A percentile compares a stretch with the other conserved stretches of the same genome.
Conservation (phyloP, 2,329 filamentous ascomycete genomes). For the Fusarium continuum region DNA sequence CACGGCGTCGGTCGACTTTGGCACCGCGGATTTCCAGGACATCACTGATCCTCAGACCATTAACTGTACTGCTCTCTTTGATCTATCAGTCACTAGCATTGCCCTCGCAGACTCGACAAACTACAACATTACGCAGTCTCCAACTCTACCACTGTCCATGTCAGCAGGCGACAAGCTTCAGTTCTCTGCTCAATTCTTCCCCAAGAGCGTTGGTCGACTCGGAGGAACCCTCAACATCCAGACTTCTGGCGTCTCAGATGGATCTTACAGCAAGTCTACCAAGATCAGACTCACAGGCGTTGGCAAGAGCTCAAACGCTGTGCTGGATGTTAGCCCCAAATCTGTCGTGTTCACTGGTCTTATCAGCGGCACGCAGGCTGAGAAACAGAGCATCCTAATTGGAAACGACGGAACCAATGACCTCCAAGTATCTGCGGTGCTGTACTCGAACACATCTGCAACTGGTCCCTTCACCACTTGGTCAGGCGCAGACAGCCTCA, state of each 20-base stretch:
- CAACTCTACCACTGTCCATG: constrained; percentile 46
- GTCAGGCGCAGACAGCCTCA: constrained; percentile 48
- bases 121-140: constrained; percentile 50
- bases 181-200: constrained; percentile 55
- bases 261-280: constrained; percentile 56
- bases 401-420: constrained; percentile 59
- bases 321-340: constrained; percentile 59
- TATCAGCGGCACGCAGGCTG: constrained; percentile 53
- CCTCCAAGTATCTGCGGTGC: constrained; percentile 56
- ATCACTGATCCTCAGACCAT: constrained; percentile 45
- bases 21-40: constrained; percentile 53
- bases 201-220: constrained; percentile 55
- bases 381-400: constrained; percentile 57
- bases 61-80: constrained; percentile 59
- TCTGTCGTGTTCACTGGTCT: constrained; percentile 60
- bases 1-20: constrained; percentile 59
- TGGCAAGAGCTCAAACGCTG: constrained; percentile 55
- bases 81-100: constrained; percentile 53
- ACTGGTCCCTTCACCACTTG: constrained; percentile 56
- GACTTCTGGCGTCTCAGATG: constrained; percentile 56
- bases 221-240: constrained; percentile 58
- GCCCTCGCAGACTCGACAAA: constrained; percentile 47
- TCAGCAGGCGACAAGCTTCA: constrained; percentile 52
- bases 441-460: constrained; percentile 55
- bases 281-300: constrained; percentile 59